These are phyloP conservation scores for Ramichloridium luteum DNA, from an alignment of 2,329 filamentous ascomycete genomes.

Conservation along the genomic window DNA sequence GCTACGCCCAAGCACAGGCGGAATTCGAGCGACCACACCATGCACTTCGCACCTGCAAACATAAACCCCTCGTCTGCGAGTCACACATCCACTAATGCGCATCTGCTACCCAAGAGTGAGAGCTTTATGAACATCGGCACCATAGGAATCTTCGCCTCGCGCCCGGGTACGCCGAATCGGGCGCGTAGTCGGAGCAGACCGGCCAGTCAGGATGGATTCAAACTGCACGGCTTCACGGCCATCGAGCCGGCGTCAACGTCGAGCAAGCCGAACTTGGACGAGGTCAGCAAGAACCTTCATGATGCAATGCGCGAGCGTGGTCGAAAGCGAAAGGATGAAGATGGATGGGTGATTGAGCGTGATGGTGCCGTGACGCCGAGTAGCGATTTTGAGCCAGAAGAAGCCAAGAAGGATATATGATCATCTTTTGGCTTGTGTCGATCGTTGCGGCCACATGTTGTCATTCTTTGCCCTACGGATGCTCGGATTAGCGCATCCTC, in stretches of 20 bases:
- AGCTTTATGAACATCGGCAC: slow-evolving; percentile 82
- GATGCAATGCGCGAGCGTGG: slow-evolving; percentile 74
- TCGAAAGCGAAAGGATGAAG: slow-evolving; percentile 39
- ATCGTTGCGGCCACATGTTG: too few relatives aligned
- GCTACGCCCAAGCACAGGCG: slow-evolving; percentile 16
- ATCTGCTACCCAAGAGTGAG: slow-evolving; percentile 63
- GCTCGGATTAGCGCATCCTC: too few relatives aligned
- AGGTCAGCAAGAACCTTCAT: slow-evolving; percentile 72
- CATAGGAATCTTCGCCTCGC: slow-evolving; percentile 81
- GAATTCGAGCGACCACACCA: slow-evolving; percentile 16
- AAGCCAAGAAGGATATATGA: slow-evolving; percentile 15
- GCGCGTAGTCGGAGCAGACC: slow-evolving; percentile 60
- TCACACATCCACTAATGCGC: slow-evolving; percentile 8
- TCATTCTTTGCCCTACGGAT: too few relatives aligned
- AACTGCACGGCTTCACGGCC: slow-evolving; percentile 12
- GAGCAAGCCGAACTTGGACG: slow-evolving; percentile 52
- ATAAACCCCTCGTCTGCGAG: slow-evolving; percentile 8
- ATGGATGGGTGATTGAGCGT: slow-evolving; percentile 16
- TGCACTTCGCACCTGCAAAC: slow-evolving; percentile 18
- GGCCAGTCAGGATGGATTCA: slow-evolving; percentile 24
- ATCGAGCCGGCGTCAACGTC: slow-evolving; percentile 42
- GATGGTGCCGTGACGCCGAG: slow-evolving; percentile 10
- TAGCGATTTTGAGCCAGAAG: slow-evolving; percentile 13
- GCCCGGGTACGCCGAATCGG: slow-evolving; percentile 68
- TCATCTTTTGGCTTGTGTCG: too few relatives aligned